Conservation (phyloP, 1,139 yeast species). For the Geotrichum candidum region DNA sequence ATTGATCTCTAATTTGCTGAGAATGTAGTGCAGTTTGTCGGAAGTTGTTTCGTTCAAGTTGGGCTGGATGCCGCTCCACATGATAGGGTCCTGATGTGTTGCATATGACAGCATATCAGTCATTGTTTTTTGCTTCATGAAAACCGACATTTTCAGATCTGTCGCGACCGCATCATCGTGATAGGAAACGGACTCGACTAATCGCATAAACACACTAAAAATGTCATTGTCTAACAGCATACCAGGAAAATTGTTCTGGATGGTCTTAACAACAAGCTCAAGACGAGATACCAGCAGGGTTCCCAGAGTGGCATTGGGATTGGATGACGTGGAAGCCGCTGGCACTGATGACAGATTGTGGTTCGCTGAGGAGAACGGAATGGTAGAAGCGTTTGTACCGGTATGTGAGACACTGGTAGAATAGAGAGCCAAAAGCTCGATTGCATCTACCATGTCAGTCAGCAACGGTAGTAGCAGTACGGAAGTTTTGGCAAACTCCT, state of each 20-base stretch:
- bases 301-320: slow-evolving; percentile 2
- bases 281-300: slow-evolving; percentile 26
- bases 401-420: slow-evolving; percentile 28
- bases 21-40: slow-evolving; percentile 25
- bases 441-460: slow-evolving; percentile 50
- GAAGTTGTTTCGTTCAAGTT: slow-evolving; percentile 23
- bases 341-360: slow-evolving; percentile 11
- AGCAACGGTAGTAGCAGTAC: slow-evolving; percentile 59
- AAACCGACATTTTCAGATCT: slow-evolving; percentile 40
- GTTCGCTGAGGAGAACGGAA: slow-evolving; percentile 14
- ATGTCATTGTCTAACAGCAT: slow-evolving; percentile 49
- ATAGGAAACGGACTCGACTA: slow-evolving; percentile 42
- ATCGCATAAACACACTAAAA: slow-evolving; percentile 39
- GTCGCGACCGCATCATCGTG: slow-evolving; percentile 45
- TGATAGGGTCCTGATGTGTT: slow-evolving; percentile 23
- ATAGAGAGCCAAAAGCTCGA: slow-evolving; percentile 46
- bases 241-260: slow-evolving; percentile 47
- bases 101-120: slow-evolving; percentile 32
- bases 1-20: slow-evolving; percentile 23
- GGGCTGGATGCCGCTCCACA: slow-evolving; percentile 28
- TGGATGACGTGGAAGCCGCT: slow-evolving; percentile 8
- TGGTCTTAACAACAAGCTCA: slow-evolving; percentile 40
- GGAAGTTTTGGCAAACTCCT: slow-evolving; percentile 42
- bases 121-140: slow-evolving; percentile 41
- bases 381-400: slow-evolving; percentile 16